phyloP scores from a whole-genome alignment of 257 asterid genomes.

The Fraxinus americana region DNA sequence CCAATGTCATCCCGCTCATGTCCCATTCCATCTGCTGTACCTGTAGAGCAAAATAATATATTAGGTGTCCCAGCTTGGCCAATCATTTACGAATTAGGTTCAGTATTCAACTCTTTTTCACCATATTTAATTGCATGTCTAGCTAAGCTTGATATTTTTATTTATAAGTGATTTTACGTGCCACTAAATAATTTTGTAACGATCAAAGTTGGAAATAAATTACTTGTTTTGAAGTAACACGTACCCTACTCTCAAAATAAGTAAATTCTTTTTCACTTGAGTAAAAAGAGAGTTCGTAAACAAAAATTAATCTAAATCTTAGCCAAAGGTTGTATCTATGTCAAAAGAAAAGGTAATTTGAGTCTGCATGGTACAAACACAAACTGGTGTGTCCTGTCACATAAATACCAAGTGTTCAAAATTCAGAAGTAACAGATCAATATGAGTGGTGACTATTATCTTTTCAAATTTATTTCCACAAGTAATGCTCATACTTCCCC shows the following conservation, averaged over 20 bases:
- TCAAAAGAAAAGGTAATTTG: background rate
- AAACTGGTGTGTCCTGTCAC: background rate
- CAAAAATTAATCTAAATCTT: background rate
- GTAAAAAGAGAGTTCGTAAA: background rate
- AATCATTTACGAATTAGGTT: background rate
- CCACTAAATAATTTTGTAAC: background rate
- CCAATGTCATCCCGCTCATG: conserved; percentile 95
- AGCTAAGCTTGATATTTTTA: background rate
- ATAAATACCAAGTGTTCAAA: background rate
- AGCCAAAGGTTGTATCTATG: background rate
- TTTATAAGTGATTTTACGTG: background rate
- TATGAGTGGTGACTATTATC: background rate
- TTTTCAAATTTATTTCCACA: background rate
- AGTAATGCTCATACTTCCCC: background rate
- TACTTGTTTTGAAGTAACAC: background rate
- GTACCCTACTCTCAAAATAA: background rate
- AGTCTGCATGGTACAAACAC: background rate
- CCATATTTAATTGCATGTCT: background rate
- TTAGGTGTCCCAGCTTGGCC: background rate
- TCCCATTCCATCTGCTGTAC: conserved; percentile 98
- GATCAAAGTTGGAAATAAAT: background rate
- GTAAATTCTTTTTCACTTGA: background rate
- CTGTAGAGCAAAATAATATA: conserved; percentile 28
- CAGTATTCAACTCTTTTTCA: background rate
- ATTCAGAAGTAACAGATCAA: background rate